Conservation (phyloP, 306 rosid genomes). For the Mucuna pruriens region DNA sequence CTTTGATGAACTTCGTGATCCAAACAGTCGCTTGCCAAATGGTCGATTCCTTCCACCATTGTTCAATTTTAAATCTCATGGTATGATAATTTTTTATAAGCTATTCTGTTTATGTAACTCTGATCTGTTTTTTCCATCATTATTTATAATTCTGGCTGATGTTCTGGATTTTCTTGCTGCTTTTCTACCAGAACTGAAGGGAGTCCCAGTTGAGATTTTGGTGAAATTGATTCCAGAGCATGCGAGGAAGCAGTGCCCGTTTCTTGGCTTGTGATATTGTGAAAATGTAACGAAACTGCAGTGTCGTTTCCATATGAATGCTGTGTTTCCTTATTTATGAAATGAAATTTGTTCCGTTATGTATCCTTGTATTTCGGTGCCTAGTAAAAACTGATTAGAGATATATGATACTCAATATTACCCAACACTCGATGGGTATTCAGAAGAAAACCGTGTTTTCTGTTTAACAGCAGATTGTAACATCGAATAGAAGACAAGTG, state of each 20-base stretch:
- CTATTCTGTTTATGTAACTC: neutral
- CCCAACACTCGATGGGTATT: slow-evolving; percentile 52
- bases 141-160: slow-evolving; percentile 10
- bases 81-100: slow-evolving; percentile 45
- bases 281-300: slow-evolving; percentile 42
- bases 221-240: slow-evolving; percentile 86
- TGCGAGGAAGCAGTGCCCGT: slow-evolving; percentile 78
- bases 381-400: slow-evolving; percentile 62
- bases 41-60: slow-evolving; percentile 91
- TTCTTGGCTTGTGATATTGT: slow-evolving; percentile 66
- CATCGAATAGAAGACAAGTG: slow-evolving; percentile 46
- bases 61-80: slow-evolving; percentile 82
- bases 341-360: slow-evolving; percentile 37
- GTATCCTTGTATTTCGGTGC: slow-evolving; percentile 49
- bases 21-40: slow-evolving; percentile 76
- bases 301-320: slow-evolving; percentile 35
- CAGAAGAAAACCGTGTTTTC: slow-evolving; percentile 34
- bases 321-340: slow-evolving; percentile 39
- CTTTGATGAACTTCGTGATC: slow-evolving; percentile 89
- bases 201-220: slow-evolving; percentile 65
- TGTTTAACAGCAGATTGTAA: slow-evolving; percentile 46
- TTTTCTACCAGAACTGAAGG: slow-evolving; percentile 72
- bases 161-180: slow-evolving; percentile 22
- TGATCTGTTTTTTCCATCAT: neutral
- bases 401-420: slow-evolving; percentile 46